Evolutionary conservation across 129 eudicot genomes (phyloP).

Genomic region (Tanacetum coccineum): DNA sequence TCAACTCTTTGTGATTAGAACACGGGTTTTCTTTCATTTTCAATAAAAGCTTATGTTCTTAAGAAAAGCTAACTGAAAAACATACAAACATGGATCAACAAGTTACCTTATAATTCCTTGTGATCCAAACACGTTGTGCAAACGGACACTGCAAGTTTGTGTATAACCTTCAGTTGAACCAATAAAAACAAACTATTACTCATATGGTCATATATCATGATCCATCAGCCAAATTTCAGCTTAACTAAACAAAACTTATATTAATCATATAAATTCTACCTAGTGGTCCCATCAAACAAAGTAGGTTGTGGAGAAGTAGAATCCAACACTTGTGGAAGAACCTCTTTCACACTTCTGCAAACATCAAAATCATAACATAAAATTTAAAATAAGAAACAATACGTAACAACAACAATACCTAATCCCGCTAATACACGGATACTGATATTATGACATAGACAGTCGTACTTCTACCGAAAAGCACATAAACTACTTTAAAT

Average conservation of each 20-base stretch:
- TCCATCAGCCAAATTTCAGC: not conserved
- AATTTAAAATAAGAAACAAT: too few species aligned
- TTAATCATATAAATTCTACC: conserved; percentile 24
- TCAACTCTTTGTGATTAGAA: too few species aligned
- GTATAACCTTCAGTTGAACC: conserved; percentile 53
- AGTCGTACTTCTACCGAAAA: too few species aligned
- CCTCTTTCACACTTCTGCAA: conserved; percentile 35
- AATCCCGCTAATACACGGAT: too few species aligned
- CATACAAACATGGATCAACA: not conserved
- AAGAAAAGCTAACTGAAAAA: not conserved
- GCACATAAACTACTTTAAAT: too few species aligned
- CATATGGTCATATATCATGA: not conserved
- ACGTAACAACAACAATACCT: too few species aligned
- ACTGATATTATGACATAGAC: too few species aligned
- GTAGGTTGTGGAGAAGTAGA: conserved; percentile 72
- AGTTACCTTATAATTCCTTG: conserved; percentile 75
- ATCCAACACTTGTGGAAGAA: conserved; percentile 53
- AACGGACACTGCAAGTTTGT: conserved; percentile 53
- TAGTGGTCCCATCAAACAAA: conserved; percentile 70
- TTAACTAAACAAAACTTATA: not conserved
- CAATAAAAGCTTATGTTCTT: not conserved
- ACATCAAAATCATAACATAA: not conserved
- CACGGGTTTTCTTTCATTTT: too few species aligned
- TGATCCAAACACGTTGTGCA: conserved; percentile 80
- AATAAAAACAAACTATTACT: not conserved